A percentile compares a stretch with the other conserved stretches of the same genome.
These are phyloP conservation scores for Eimeria sp. DNA, from an alignment of 169 alveolate species.

Conservation along the genomic window DNA sequence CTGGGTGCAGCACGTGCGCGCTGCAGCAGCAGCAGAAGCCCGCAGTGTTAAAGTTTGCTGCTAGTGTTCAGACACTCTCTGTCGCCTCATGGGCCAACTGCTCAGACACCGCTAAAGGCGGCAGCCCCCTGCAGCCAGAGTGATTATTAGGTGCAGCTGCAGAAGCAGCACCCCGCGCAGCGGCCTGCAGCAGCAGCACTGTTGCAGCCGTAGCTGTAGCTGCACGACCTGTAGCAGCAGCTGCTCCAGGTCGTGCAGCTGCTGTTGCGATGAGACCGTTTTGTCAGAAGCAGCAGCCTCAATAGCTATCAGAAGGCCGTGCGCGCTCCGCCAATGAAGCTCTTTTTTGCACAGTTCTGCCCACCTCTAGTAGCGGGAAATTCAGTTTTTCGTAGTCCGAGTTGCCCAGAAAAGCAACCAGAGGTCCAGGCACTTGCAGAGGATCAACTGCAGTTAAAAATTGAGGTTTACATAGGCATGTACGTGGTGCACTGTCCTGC, in stretches of 20 bases:
- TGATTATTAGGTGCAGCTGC: not conserved
- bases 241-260: too few species aligned
- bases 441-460: not conserved
- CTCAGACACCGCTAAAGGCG: not conserved
- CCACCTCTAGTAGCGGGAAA: not conserved
- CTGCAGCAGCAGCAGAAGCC: conserved; percentile 51
- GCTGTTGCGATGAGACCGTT: too few species aligned
- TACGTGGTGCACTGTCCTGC: not conserved
- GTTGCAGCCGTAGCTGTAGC: too few species aligned
- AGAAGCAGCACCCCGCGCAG: not conserved
- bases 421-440: not conserved
- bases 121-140: not conserved
- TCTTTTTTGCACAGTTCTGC: not conserved
- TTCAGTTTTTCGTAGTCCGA: not conserved
- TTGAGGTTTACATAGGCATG: not conserved
- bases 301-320: not conserved
- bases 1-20: not conserved
- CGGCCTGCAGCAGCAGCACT: too few species aligned
- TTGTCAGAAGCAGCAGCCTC: not conserved
- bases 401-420: not conserved
- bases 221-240: too few species aligned
- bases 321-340: not conserved
- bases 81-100: not conserved
- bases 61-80: not conserved
- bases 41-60: conserved; percentile 31